A percentile compares a stretch with the other conserved stretches of the same genome.
Evolutionary conservation across 2,329 filamentous ascomycete genomes (phyloP).

Genomic region (Colletotrichum sp.): DNA sequence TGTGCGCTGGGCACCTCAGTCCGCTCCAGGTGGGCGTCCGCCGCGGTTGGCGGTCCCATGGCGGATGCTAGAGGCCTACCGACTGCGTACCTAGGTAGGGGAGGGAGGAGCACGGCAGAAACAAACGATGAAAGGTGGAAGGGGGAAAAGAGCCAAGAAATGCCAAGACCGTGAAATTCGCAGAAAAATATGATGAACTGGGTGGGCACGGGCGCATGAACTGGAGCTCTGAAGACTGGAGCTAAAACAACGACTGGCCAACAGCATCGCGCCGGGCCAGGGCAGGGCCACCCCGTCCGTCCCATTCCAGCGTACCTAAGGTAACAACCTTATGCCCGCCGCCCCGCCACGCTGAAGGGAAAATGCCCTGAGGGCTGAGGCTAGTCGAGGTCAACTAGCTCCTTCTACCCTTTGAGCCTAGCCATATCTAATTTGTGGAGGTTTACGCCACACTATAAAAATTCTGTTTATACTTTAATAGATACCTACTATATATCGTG

Average conservation of each 20-base stretch:
- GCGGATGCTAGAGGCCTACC: not conserved
- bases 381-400: not conserved
- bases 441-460: too few relatives aligned
- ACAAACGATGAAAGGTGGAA: slow-evolving; percentile 14
- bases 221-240: not conserved
- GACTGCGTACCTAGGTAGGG: not conserved
- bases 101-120: not conserved
- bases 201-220: slow-evolving; percentile 1
- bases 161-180: slow-evolving; percentile 17
- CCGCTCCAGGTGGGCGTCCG: not conserved
- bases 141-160: slow-evolving; percentile 12
- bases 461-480: too few relatives aligned
- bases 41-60: not conserved
- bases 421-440: too few relatives aligned
- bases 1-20: not conserved
- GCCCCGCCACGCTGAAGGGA: not conserved
- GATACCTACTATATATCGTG: too few relatives aligned
- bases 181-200: slow-evolving; percentile 2
- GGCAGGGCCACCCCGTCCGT: not conserved
- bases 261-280: not conserved
- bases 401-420: not conserved
- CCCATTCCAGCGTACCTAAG: not conserved
- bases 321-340: not conserved
- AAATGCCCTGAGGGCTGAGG: not conserved
- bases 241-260: not conserved